Evolutionary conservation across 2,329 filamentous ascomycete genomes (phyloP), one percentile per base, ranked within the genome.

Genomic region (Eurotiales sp.): DNA sequence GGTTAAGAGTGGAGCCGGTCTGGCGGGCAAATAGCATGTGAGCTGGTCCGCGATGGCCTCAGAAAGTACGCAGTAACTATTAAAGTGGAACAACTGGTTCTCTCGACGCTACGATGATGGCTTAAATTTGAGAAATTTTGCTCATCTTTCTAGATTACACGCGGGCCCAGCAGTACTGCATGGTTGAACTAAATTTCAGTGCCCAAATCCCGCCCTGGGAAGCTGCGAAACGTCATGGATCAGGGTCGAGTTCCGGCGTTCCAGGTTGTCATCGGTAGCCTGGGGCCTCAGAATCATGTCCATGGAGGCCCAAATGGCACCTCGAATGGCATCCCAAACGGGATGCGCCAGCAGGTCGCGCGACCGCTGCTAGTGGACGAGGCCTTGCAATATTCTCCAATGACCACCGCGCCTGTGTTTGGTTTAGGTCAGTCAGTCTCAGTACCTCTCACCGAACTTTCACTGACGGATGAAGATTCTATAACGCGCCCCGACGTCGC

Each of bases 321-420:
- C 10, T 39, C n/a, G 8, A 47, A 47, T 29, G 45, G 45, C n/a
- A 10, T 25, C 25, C 22, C 32, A 30, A 49, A 49, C 14, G 40
- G 45, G 32, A 39, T 37, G 25, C 43, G 55, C 15, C 63, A 64
- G 51, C 64, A 58, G 27, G 61, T 58, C 50, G 59, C 61, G 17
- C 60, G 69, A 48, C 67, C 73, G 36, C 58, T 77, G 50, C 71
- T 65, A 27, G 73, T 77, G 43, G 71, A 75, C 55, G 70, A 75
- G 59, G 75, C 75, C 7, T 62, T 77, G 43, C 71, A 73, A 55
- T 77, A 70, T 59, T 77, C 74, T 36, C 73, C 75, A 23, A 74
- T 77, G 68, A 75, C 73, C n/a, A 76, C 71, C 45, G 67, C 74
- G 41, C 72, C 73, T 17, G 63, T 74, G 30, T 75, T 75, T 61